These are phyloP conservation scores for Funneliformis geosporum DNA, from an alignment of 192 early-diverging fungal genomes.

Conservation along the genomic window DNA sequence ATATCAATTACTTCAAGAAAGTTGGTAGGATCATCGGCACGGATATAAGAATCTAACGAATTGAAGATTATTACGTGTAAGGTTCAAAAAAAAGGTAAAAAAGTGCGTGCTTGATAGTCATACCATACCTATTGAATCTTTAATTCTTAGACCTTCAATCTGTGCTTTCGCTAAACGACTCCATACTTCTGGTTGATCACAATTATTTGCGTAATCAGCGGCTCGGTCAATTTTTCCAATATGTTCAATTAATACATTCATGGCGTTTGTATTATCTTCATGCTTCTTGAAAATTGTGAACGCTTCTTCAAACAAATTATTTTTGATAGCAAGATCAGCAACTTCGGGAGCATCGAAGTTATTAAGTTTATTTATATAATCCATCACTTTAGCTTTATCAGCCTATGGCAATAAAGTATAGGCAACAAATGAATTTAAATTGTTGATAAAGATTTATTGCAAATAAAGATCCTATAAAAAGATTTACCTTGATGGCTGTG, in stretches of 20 bases:
- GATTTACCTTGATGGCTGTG: slow-evolving; percentile 84
- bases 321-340: slow-evolving; percentile 91
- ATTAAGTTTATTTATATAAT: slow-evolving; percentile 91
- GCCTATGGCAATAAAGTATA: slow-evolving; percentile 47
- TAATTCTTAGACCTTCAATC: slow-evolving; percentile 83
- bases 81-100: neutral
- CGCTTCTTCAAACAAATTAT: slow-evolving; percentile 92
- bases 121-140: slow-evolving; percentile 81
- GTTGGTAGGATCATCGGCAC: slow-evolving; percentile 89
- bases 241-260: slow-evolving; percentile 90
- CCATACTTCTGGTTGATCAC: slow-evolving; percentile 93
- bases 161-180: slow-evolving; percentile 94
- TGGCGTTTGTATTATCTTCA: slow-evolving; percentile 83
- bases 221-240: slow-evolving; percentile 94
- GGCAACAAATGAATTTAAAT: too few species aligned
- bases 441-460: neutral
- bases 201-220: slow-evolving; percentile 92
- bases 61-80: neutral
- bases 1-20: slow-evolving; percentile 85
- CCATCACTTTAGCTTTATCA: slow-evolving; percentile 90
- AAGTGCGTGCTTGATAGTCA: neutral
- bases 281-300: slow-evolving; percentile 96
- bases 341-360: slow-evolving; percentile 98
- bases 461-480: neutral
- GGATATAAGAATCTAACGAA: slow-evolving; percentile 87